These are phyloP conservation scores for Clarireedia hainanense DNA, from an alignment of 2,329 filamentous ascomycete species.

Conservation along the genomic window DNA sequence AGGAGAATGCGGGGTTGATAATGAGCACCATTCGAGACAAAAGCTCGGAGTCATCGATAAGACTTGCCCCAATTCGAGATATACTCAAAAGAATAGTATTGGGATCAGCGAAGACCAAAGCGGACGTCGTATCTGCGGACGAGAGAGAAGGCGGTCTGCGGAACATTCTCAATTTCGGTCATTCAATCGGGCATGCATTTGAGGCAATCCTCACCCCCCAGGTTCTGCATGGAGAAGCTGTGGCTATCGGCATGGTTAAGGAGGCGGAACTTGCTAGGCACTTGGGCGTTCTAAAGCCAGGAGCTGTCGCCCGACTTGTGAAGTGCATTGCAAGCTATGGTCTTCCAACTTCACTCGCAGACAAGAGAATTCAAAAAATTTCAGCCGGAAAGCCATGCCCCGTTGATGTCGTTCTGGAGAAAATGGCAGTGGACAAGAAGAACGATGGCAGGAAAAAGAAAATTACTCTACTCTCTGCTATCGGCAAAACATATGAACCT, in stretches of 20 bases:
- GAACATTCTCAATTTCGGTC: constrained; percentile 94
- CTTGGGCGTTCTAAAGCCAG: constrained; percentile 75
- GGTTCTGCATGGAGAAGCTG: constrained; percentile 89
- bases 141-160: constrained; percentile 90
- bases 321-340: constrained; percentile 96
- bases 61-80: constrained; percentile 63
- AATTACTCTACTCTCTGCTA: constrained; percentile 83
- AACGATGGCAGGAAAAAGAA: constrained; percentile 95
- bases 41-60: constrained; percentile 39
- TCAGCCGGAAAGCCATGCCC: constrained; percentile 83
- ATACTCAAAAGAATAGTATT: constrained; percentile 69
- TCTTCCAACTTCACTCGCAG: constrained; percentile 74
- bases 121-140: constrained; percentile 86
- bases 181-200: constrained; percentile 94
- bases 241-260: constrained; percentile 97
- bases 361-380: constrained; percentile 73
- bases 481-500: constrained; percentile 80
- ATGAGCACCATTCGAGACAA: constrained; percentile 62
- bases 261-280: constrained; percentile 90
- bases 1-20: constrained; percentile 72
- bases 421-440: constrained; percentile 99
- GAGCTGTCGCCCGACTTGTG: constrained; percentile 78
- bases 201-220: constrained; percentile 94
- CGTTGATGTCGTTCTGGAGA: constrained; percentile 75
- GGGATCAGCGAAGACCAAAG: constrained; percentile 88